Evolutionary conservation across 768 basidiomycete species (phyloP), one percentile per base, ranked within the genome.

Genomic region (Leccinum barrowsii): DNA sequence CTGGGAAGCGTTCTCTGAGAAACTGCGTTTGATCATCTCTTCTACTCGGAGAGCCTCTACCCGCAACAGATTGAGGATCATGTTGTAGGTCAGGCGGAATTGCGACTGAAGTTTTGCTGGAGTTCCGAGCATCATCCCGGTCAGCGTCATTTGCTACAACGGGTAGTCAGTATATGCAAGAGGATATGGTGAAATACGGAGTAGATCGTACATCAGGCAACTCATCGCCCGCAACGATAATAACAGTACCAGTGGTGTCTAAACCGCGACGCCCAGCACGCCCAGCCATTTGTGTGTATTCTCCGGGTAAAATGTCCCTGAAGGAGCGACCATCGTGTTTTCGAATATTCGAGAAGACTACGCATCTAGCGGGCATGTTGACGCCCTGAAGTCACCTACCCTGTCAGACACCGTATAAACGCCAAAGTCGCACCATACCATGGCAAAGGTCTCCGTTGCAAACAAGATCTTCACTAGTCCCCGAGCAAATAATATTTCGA

Each of bases 231-330:
- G 85, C 85, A 51, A 92, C 81, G 54, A 99, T 90, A 64, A 99
- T 87, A 10, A 99, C 97, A 0, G 95, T 97, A 37, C 97, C 97
- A 0, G 94, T 98, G 5, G 89, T 77, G 70, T 99, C 97, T 28
- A 99, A 77, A 11, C 97, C 97, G 71, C 97, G 89, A 34, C 97
- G 87, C 22, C 97, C 97, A 15, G 97, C 97, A 63, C 97, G 89
- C 5, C 97, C 97, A 7, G 97, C 95, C 97, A 99, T 99, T 67
- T 99, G 97, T 0, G 96, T 99, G 69, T 98, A 98, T 74, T 94
- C 94, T 42, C 92, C 94, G 24, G 93, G 89, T 1, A 92, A 74
- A 34, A 96, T 87, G 42, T 94, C 92, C 59, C 97, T 84, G 79
- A 99, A 99, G 63, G 76, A 87, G 28, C 86, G 84, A 5, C 97